phyloP scores from a whole-genome alignment of 2,329 filamentous ascomycete species.

The Penicillium sp. region DNA sequence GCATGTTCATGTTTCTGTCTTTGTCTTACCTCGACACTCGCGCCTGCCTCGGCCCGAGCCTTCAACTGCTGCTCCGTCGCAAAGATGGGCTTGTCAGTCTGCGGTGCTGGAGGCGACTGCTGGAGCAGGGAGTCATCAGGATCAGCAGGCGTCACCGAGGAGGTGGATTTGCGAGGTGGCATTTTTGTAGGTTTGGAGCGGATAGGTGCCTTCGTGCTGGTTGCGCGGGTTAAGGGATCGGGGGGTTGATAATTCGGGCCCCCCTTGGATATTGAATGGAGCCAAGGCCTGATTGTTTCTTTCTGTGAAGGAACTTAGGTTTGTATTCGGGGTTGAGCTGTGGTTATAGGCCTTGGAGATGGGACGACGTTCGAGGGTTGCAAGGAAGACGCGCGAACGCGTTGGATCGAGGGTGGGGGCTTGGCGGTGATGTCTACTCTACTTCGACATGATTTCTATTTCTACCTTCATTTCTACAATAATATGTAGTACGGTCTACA shows the following conservation, averaged over 20 bases:
- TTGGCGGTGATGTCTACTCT: conserved; percentile 10
- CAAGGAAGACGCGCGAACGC: conserved; percentile 23
- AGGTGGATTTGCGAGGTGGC: conserved; percentile 39
- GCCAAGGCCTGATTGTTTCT: neutral
- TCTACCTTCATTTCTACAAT: neutral
- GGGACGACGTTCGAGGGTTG: neutral
- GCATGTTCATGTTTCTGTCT: neutral
- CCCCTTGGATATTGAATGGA: neutral
- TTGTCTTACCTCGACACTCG: conserved; percentile 40
- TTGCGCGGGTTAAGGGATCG: neutral
- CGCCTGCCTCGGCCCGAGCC: conserved; percentile 37
- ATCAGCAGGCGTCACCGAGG: conserved; percentile 28
- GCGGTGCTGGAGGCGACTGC: conserved; percentile 15
- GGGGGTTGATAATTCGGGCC: neutral
- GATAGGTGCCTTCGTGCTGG: neutral
- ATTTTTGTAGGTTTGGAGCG: conserved; percentile 18
- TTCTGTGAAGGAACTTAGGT: neutral
- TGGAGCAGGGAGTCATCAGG: conserved; percentile 18
- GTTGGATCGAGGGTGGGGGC: conserved; percentile 9
- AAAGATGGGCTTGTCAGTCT: conserved; percentile 28
- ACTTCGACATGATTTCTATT: neutral
- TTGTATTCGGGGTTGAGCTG: neutral
- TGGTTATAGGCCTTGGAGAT: neutral
- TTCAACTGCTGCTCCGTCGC: conserved; percentile 42
- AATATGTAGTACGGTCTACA: neutral